Base-by-base conservation (phyloP, 129 eudicot species). In the Sambucus nigra region DNA sequence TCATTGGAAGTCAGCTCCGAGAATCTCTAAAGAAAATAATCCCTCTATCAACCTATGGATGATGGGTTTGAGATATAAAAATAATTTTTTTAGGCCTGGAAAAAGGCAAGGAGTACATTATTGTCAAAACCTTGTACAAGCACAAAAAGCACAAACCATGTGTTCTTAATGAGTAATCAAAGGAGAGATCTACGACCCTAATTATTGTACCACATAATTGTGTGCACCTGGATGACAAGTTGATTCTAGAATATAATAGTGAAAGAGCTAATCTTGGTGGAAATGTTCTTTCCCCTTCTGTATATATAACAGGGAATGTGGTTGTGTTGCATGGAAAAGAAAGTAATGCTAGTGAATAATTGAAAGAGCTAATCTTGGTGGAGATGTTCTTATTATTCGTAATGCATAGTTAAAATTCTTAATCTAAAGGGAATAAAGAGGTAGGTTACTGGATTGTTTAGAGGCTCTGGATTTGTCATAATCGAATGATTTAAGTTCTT, bases 81-180 rank as follows among this genome's bases (percentile, higher is more conserved):
- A 48, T 94, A 81, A 75, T 77, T 66, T 73, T 91, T 42, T 76
- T 91, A 63, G 98, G 84, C 42, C 69, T 91, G 25, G 98, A 91
- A 65, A 73, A 72, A 66, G 95, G 80, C 47, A 85, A 85, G 51
- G 86, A 85, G 47, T 91, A 95, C 73, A 65, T 85, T 46, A 64
- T 85, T 62, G 98, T 91, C 72, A 95, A 95, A 66, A 91, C 98
- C 50, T 80, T 91, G 9, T 91, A 85, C 74, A 91, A 91, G 68
- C 84, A 85, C 69, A 91, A 85, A 95, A 91, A 85, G 63, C 98
- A 85, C 51, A 91, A 91, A 69, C 98, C 98, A 46, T 70, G 76
- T 22, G 54, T 91, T 59, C 98, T 91, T 49, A 83, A 66, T 49
- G 98, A 91, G 71, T 85, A 85, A 57, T 82, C 98, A 38, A 91